Base-by-base conservation (phyloP, 768 basidiomycete genomes). In the Suillus subluteus region DNA sequence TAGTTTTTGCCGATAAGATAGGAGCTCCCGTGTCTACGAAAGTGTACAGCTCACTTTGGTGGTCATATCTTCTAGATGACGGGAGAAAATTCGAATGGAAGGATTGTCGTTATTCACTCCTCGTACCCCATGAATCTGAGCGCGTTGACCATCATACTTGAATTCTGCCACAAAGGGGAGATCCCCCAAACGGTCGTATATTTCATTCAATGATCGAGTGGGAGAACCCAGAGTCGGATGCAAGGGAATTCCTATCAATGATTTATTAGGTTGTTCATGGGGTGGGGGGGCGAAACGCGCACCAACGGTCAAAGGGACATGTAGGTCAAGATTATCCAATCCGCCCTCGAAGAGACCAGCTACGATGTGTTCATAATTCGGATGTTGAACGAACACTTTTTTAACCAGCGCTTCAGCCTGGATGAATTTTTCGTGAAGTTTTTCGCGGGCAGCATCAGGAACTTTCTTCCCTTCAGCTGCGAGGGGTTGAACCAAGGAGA, bases 1-100 rank as follows among this genome's bases (percentile, higher is more conserved):
- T 94, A 69, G 26, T 48, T 66, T 62, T 63, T 62, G 68, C 61
- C 50, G 62, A 70, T 63, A 30, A 44, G 64, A 65, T 75, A 26
- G 69, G 68, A 38, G 44, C n/a, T 41, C 37, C 23, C 35, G 30
- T 44, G 41, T 41, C 55, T 58, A 52, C 63, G 18, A 56, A 41
- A 32, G 66, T 43, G 50, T 30, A 56, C 46, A 61, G 59, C 73
- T 68, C 73, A 87, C 91, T 83, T 97, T 96, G 67, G 88, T 87
- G 1, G 94, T 95, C 95, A 96, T 96, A 72, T 95, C 89, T 79
- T 96, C 94, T 40, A 97, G 81, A 81, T 95, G 94, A 64, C 95
- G 88, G 66, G 92, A 94, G 80, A 97, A 97, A 59, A 96, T 82
- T 62, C 87, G 86, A 50, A 94, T 84, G 12, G 69, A 72, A 38